Evolutionary conservation across 805 yeast species (phyloP).

Genomic region (Schwanniomyces sp.): DNA sequence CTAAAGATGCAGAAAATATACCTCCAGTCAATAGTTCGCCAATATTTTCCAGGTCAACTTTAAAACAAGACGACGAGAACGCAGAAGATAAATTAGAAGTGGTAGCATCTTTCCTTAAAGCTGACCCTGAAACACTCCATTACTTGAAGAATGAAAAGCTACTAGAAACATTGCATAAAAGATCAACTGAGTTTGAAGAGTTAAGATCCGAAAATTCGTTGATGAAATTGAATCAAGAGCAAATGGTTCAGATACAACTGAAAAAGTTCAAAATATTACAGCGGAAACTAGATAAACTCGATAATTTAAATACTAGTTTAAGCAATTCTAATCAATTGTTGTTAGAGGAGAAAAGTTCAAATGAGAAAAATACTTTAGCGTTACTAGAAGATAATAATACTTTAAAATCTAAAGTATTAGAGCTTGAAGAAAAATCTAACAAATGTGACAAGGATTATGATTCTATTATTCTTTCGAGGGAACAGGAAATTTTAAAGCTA

Average conservation of each 20-base stretch:
- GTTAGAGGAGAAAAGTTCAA: constrained; percentile 6
- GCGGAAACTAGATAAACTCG: constrained; percentile 16
- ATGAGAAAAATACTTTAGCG: constrained; percentile 11
- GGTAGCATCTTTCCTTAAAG: constrained; percentile 25
- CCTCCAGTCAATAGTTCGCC: constrained; percentile 20
- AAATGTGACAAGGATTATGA: constrained; percentile 10
- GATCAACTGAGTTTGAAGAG: constrained; percentile 28
- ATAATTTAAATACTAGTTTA: constrained; percentile 21
- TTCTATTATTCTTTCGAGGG: constrained; percentile 12
- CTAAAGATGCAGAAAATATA: constrained; percentile 26
- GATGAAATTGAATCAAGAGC: constrained; percentile 36
- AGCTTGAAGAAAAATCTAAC: constrained; percentile 13
- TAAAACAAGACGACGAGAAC: constrained; percentile 4
- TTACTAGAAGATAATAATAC: constrained; percentile 13
- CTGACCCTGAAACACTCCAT: constrained; percentile 16
- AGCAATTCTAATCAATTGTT: constrained; percentile 15
- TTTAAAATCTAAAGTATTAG: constrained; percentile 14
- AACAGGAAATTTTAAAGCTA: constrained; percentile 24
- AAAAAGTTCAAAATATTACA: constrained; percentile 20
- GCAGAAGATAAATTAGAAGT: constrained; percentile 12
- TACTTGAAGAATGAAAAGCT: constrained; percentile 10
- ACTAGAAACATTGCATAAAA: constrained; percentile 19
- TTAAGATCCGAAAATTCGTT: constrained; percentile 30
- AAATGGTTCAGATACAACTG: constrained; percentile 22
- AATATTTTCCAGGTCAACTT: constrained; percentile 8